Base-by-base conservation (phyloP, 441 rosid species). In the Capsella rubella region DNA sequence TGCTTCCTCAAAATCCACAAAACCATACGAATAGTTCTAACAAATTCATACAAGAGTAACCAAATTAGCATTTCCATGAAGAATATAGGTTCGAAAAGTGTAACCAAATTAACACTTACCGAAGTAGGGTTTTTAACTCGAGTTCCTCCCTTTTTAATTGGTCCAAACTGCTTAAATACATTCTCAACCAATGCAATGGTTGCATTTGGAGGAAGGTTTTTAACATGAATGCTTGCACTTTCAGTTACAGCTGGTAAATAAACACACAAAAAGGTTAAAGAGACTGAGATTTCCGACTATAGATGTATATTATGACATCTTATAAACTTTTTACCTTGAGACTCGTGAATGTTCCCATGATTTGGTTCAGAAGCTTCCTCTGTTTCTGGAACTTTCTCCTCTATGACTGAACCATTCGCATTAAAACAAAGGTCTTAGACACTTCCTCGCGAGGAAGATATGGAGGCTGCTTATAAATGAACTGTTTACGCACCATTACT, bases 31-130 rank as follows among this genome's bases (percentile, higher is more conserved):
- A 50, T 0, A 21, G 14, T 1, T 0, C 55, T 51, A 51, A 31
- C 55, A 51, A 31, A 4, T 49, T 49, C 9, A 49, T 4, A 16
- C 53, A 49, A 16, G 18, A 12, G 28, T 49, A 49, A 4, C 16
- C 28, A 49, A 27, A 53, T 53, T 53, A 53, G 58, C 14, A 8
- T 53, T 53, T 12, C 56, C 56, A 10, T 51, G 15, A 51, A 51
- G 16, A 27, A 16, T 16, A 16, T 16, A 16, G 18, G 18, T 16
- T 16, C 18, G 18, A 16, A 16, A 16, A 16, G 18, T 16, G 18
- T 16, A 16, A 16, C 18, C 18, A 16, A 16, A 16, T 16, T 16
- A 16, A 16, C 18, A 16, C 18, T 16, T 16, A 16, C 18, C 18
- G 18, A 16, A 16, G 18, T 16, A 16, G 18, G 18, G 18, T 16